These are phyloP conservation scores for Colletotrichum falcatum DNA, from an alignment of 2,329 filamentous ascomycete genomes.

Conservation along the genomic window DNA sequence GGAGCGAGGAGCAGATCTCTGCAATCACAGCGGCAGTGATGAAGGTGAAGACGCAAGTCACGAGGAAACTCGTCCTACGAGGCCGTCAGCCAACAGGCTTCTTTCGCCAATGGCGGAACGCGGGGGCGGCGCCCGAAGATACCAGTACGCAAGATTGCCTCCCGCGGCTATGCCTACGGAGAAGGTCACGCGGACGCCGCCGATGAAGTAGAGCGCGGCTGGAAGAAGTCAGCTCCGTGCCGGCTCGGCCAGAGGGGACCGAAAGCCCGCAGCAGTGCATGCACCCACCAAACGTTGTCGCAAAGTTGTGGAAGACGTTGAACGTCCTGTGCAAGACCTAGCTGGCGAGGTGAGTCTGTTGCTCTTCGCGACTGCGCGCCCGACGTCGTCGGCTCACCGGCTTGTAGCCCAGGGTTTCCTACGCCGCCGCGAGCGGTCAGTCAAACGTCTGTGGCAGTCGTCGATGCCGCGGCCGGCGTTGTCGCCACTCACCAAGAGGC, in stretches of 20 bases:
- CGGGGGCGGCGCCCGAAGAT: slow-evolving; percentile 22
- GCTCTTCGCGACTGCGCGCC: no score
- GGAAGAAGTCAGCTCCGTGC: slow-evolving; percentile 34
- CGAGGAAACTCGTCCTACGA: slow-evolving; percentile 67
- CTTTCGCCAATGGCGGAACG: no score
- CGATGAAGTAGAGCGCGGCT: slow-evolving; percentile 72
- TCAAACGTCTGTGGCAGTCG: neutral
- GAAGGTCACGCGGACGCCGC: slow-evolving; percentile 70
- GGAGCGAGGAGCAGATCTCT: slow-evolving; percentile 70
- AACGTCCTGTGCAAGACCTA: slow-evolving; percentile 69
- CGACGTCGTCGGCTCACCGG: slow-evolving; percentile 14
- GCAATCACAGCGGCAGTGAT: slow-evolving; percentile 71
- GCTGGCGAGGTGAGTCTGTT: slow-evolving; percentile 47
- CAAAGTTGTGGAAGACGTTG: slow-evolving; percentile 68
- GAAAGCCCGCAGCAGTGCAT: neutral
- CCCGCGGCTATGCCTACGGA: slow-evolving; percentile 72
- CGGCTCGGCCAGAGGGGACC: neutral
- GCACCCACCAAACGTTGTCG: slow-evolving; percentile 66
- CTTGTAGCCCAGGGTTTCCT: slow-evolving; percentile 37
- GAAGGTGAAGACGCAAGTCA: slow-evolving; percentile 70
- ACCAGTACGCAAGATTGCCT: slow-evolving; percentile 72
- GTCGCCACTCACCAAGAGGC: slow-evolving; percentile 2
- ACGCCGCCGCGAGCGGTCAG: neutral
- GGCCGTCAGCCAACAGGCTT: slow-evolving; percentile 9
- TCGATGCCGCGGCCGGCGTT: neutral